Evolutionary conservation across 1,284 basidiomycete genomes (phyloP), one percentile per base, ranked within the genome.

Genomic region (Trichosporon asahii): DNA sequence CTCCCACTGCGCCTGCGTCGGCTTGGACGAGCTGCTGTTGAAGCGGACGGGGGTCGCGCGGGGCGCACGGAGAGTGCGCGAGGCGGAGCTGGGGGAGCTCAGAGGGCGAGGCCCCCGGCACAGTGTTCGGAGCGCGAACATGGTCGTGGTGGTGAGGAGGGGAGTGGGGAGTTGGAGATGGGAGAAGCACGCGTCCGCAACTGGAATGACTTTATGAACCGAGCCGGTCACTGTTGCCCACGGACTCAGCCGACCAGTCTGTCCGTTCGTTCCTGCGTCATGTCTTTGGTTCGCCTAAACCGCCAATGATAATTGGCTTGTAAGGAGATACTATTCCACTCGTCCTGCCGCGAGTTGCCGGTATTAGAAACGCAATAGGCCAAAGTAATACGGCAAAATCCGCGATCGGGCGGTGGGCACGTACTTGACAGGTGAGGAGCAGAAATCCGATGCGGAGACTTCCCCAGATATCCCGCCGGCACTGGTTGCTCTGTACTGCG

Each of bases 51-150:
- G 21, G 23, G 63, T 8, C 33, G 61, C 23, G 63, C 25, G 37
- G 21, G 35, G 57, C 49, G 18, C 21, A 23, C 49, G 49, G 8
- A 53, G 49, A 7, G 49, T 21, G 49, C 29, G 27, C 57, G 57
- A 29, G 23, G 57, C 57, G 27, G 57, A 25, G 63, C 63, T n/a
- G 37, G 63, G 14, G 21, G 63, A 64, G 4, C 33, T 12, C 21
- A 44, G 63, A 12, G 57, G 57, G 18, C 57, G 57, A 23, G 57
- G 27, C 9, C 27, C 57, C 57, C 57, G 27, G 29, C 57, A 61
- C 57, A 31, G 27, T 33, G 57, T 61, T 61, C 57, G 57, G 57
- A 61, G 57, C 29, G 57, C 57, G 57, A 61, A 31, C 57, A 61
- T 61, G 29, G 57, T 61, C 15, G 55, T 29, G 55, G 27, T 60